Percentiles rank a stretch among this genome's conserved stretches.
phyloP scores from a whole-genome alignment of 257 asterid genomes.

The Przewalskia tangutica region DNA sequence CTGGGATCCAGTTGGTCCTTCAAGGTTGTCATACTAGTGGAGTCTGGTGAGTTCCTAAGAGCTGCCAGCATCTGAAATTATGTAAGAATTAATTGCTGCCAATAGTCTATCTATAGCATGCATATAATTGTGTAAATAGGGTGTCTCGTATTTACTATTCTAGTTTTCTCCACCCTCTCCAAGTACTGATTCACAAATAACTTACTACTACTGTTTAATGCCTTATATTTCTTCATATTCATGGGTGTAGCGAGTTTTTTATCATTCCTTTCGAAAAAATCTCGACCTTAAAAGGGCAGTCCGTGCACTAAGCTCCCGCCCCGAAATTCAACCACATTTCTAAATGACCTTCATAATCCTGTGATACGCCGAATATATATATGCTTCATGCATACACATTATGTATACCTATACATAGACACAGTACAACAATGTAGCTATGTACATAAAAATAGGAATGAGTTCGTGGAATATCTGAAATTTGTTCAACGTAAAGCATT shows the following conservation, averaged over 20 bases:
- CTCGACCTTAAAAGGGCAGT: too few relatives aligned
- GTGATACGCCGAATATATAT: too few relatives aligned
- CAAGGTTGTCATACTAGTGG: conserved; percentile 69
- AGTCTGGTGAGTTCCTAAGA: conserved; percentile 65
- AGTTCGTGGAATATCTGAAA: neutral
- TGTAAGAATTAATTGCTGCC: conserved; percentile 7
- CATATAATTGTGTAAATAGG: neutral
- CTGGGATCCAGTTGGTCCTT: conserved; percentile 74
- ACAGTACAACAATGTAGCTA: neutral
- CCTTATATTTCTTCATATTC: too few relatives aligned
- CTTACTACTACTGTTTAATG: too few relatives aligned
- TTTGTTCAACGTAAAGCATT: neutral
- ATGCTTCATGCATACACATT: neutral
- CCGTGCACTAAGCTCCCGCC: too few relatives aligned
- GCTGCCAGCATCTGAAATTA: conserved; percentile 81
- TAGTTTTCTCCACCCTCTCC: too few relatives aligned
- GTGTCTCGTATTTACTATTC: too few relatives aligned
- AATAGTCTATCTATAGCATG: neutral
- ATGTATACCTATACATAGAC: neutral
- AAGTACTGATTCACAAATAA: too few relatives aligned
- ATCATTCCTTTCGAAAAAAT: too few relatives aligned
- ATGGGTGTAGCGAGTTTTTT: too few relatives aligned
- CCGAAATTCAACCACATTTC: too few relatives aligned
- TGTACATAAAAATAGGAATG: neutral
- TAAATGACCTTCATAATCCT: too few relatives aligned